Conservation (phyloP, 768 basidiomycete species). For the Lanmaoa rubissima region DNA sequence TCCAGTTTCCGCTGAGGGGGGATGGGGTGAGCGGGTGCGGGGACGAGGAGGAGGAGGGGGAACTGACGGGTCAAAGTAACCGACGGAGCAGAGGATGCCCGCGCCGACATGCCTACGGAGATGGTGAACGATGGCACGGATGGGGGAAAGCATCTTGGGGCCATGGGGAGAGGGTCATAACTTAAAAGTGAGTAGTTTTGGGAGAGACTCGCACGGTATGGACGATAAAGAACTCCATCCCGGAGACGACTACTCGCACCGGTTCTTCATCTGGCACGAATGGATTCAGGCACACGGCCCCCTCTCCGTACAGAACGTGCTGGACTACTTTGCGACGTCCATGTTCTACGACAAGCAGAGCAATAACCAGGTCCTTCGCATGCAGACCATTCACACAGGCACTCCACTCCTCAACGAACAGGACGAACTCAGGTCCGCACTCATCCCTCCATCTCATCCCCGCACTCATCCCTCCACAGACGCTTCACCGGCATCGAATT, state of each 20-base stretch:
- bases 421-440: slow-evolving; percentile 67
- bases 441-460: not conserved
- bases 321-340: slow-evolving; percentile 87
- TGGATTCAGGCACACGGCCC: slow-evolving; percentile 87
- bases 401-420: slow-evolving; percentile 73
- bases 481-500: slow-evolving; percentile 89
- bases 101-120: slow-evolving; percentile 37
- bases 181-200: no score
- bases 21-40: not conserved
- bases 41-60: not conserved
- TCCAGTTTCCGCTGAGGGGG: slow-evolving; percentile 38
- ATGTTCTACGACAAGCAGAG: slow-evolving; percentile 96
- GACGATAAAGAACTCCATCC: slow-evolving; percentile 69
- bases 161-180: no score
- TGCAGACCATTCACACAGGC: slow-evolving; percentile 92
- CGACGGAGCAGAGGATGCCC: slow-evolving; percentile 39
- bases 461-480: slow-evolving; percentile 37
- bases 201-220: slow-evolving; percentile 34
- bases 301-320: slow-evolving; percentile 72
- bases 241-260: slow-evolving; percentile 75
- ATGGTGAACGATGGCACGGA: slow-evolving; percentile 25
- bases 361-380: slow-evolving; percentile 87
- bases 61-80: slow-evolving; percentile 36
- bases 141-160: not conserved
- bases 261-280: slow-evolving; percentile 90